Base-by-base conservation (phyloP, 83 land plant genomes). In the Picea abies region DNA sequence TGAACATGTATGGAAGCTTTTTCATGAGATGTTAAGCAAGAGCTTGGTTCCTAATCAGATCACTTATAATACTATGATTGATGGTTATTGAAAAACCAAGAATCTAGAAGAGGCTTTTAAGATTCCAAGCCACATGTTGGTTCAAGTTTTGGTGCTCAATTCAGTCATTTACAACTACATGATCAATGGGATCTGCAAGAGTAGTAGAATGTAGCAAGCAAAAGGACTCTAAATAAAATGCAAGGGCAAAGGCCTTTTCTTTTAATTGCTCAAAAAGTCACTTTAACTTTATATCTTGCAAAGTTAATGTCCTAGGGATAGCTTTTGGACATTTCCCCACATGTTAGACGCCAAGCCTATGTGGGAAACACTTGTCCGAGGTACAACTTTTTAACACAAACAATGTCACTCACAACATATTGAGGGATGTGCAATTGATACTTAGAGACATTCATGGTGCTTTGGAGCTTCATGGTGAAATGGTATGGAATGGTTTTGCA, bases 371-470 rank as follows among this genome's bases (percentile, higher is more conserved):
- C 29, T 29, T 29, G 29, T 29, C 0, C 29, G 29, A 29, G 29
- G 29, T 29, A 29, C 1, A 29, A 29, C 29, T 29, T 29, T 29
- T 29, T 29, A 29, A 29, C 29, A 29, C 22, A 76, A 86, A 73
- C 81, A 81, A 63, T 85, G 83, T 88, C 23, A 90, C 85, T 5
- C 91, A 88, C 68, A 85, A 80, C 69, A 89, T 85, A 76, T 91
- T 90, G 15, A 68, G 90, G 19, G 89, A 89, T 61, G 81, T 88
- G 22, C 82, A 84, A 4, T 83, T 87, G 62, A 94, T 88, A 79
- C 76, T 84, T 71, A 86, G 90, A 68, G 86, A 87, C 26, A 25
- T 90, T 62, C 83, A 86, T 12, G 79, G 80, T 25, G 92, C 88
- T 6, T 10, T 83, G 22, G 85, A 80, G 67, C 60, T 90, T 3